A percentile compares a stretch with the other conserved stretches of the same genome.
Evolutionary conservation across 371 early-diverging fungal genomes (phyloP).

Genomic region (Cokeromyces recurvatus): DNA sequence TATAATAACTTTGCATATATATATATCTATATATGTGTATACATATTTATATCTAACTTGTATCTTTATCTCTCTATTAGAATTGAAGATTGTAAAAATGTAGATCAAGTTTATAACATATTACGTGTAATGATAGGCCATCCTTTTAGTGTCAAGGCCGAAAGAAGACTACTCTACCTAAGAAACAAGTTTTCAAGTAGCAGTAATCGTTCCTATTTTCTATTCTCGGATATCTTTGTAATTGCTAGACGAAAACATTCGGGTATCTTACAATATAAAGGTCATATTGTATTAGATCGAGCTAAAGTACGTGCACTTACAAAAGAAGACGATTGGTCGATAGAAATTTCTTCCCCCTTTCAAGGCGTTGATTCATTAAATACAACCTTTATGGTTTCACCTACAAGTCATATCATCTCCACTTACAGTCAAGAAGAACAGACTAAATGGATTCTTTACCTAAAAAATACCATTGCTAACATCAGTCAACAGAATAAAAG

Average conservation of each 20-base stretch:
- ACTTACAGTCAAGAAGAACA: constrained; percentile 20
- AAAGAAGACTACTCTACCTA: too few species aligned
- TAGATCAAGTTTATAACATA: constrained; percentile 35
- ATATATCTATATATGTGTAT: too few species aligned
- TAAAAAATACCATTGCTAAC: constrained; percentile 9
- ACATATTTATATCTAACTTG: too few species aligned
- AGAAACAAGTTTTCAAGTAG: constrained; percentile 6
- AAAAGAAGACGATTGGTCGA: constrained; percentile 21
- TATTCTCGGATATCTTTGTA: constrained; percentile 40
- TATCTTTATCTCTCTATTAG: too few species aligned
- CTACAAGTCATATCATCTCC: constrained; percentile 26
- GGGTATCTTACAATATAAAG: constrained; percentile 37
- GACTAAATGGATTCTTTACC: constrained; percentile 21
- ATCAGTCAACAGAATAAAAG: too few species aligned
- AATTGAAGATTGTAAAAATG: constrained; percentile 29
- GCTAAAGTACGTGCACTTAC: constrained; percentile 26
- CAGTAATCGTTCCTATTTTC: constrained; percentile 17
- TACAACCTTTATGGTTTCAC: constrained; percentile 31
- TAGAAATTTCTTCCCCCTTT: constrained; percentile 33
- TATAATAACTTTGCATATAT: not conserved
- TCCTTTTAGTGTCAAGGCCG: constrained; percentile 29
- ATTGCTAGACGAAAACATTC: constrained; percentile 28
- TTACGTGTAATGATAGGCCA: constrained; percentile 27
- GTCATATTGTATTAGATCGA: constrained; percentile 26
- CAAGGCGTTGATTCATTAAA: constrained; percentile 41